Base-by-base conservation (phyloP, 441 rosid species). In the Manihot esculenta region DNA sequence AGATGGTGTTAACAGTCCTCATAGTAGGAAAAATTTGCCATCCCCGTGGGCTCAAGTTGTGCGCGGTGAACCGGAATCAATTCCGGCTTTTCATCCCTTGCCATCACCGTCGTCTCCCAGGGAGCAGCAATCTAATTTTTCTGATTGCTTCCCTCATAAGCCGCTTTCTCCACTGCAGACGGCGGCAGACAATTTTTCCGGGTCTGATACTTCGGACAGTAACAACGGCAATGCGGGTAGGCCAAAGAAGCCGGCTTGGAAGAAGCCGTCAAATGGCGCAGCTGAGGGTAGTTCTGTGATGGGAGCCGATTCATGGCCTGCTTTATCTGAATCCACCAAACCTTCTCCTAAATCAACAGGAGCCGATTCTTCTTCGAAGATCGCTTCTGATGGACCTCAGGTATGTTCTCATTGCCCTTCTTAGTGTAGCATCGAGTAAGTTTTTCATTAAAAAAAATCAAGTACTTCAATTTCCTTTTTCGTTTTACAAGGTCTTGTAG, bases 271-370 rank as follows among this genome's bases (percentile, higher is more conserved):
- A 0, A 84, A 89, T 38, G 87, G 85, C 71, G 86, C 83, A 11
- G 74, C 83, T 27, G 82, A 74, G 68, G 71, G 67, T 38, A 38
- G 42, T 38, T 38, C 42, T 38, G 42, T 38, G 41, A 94, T 93
- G 89, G 98, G 87, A 74, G 87, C 92, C 33, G 78, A 82, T 49
- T 81, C 84, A 1, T 94, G 97, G 99, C 97, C 99, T 23, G 87
- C 97, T 59, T 80, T 94, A 65, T 80, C 92, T 7, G 96, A 88
- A 78, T 80, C 97, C 10, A 80, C 87, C 21, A 86, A 83, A 76
- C 69, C 80, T 81, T 38, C 42, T 38, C 8, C 42, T 38, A 38
- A 38, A 38, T 38, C 42, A 38, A 38, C 9, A 5, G 42, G 1
- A 5, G 42, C 42, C 8, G 42, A 38, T 38, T 38, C 42, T 38